These are phyloP conservation scores for Mucor indicus DNA, from an alignment of 371 early-diverging fungal species.

Conservation along the genomic window DNA sequence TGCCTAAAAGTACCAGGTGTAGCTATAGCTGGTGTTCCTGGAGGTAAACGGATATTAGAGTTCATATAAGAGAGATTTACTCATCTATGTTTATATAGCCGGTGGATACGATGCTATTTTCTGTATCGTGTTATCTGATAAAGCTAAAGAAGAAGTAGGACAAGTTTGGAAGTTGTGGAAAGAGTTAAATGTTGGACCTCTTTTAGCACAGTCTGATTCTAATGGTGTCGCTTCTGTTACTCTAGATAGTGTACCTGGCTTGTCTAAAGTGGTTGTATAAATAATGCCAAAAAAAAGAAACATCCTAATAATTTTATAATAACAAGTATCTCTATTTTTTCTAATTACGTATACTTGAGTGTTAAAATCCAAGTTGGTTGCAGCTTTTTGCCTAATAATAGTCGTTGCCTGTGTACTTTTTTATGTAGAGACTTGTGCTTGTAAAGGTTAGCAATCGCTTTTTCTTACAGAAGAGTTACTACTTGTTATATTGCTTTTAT, in stretches of 20 bases:
- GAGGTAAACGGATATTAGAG: conserved; percentile 53
- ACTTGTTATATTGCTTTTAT: too few species aligned
- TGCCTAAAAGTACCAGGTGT: conserved; percentile 77
- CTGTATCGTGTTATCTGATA: conserved; percentile 66
- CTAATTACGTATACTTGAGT: too few species aligned
- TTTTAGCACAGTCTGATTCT: conserved; percentile 61
- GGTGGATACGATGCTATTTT: conserved; percentile 97
- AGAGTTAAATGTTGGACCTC: conserved; percentile 75
- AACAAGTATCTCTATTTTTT: too few species aligned
- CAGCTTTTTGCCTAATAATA: too few species aligned
- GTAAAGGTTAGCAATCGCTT: too few species aligned
- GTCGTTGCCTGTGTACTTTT: too few species aligned
- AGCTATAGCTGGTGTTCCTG: conserved; percentile 91
- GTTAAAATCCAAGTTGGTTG: too few species aligned
- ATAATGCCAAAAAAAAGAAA: too few species aligned
- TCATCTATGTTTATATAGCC: conserved; percentile 45
- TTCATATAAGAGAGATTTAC: neutral
- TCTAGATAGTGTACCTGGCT: conserved; percentile 25
- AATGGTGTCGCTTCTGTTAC: conserved; percentile 39
- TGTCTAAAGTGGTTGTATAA: conserved; percentile 3
- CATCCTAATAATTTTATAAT: too few species aligned
- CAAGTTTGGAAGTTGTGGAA: conserved; percentile 69
- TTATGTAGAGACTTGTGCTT: too few species aligned
- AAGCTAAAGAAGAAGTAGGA: conserved; percentile 46
- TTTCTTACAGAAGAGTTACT: too few species aligned